Base-by-base conservation (phyloP, 2,329 filamentous ascomycete genomes). In the Cladobotryum protrusum region DNA sequence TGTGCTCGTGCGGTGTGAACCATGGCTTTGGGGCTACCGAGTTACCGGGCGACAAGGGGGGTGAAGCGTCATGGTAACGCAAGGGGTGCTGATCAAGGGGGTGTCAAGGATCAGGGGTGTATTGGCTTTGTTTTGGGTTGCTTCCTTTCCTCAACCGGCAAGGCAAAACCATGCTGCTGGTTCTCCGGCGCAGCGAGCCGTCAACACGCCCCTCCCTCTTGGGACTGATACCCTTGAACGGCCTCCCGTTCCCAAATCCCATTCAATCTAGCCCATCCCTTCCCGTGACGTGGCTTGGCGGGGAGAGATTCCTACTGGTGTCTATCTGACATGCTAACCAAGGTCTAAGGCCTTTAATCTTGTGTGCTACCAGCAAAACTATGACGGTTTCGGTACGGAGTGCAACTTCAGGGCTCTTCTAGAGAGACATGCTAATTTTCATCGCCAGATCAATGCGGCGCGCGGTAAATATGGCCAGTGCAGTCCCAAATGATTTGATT, bases 1-100 rank as follows among this genome's bases (percentile, higher is more conserved):
- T 29, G 24, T 17, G n/a, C 15, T 42, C 40, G 40, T 18, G 40
- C 48, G 39, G 33, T 43, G 46, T 36, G 46, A 49, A 52, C 50
- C 50, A 41, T 45, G 37, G 43, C 29, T 47, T 45, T 45, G 50
- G 50, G 50, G 24, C 46, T 44, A 47, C 49, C 49, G 41, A 43
- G 46, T 44, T 51, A 45, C 45, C 49, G 49, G 49, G 44, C 39
- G 24, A 40, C 32, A 40, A 44, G 24, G 49, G 39, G 45, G 44
- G 24, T 8, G 11, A 8, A 29, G 24, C 24, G 11, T 29, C 24
- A 29, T 40, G 49, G 24, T 33, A 47, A 46, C 48, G 48, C 48
- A 36, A 42, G 34, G n/a, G n/a, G n/a, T 17, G 24, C 7, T 29
- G 24, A 29, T 29, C 24, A 29, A 29, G 24, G 24, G 11, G 24